These are phyloP conservation scores for Hyphopichia khmerensis DNA, from an alignment of 1,139 yeast genomes.

Conservation along the genomic window DNA sequence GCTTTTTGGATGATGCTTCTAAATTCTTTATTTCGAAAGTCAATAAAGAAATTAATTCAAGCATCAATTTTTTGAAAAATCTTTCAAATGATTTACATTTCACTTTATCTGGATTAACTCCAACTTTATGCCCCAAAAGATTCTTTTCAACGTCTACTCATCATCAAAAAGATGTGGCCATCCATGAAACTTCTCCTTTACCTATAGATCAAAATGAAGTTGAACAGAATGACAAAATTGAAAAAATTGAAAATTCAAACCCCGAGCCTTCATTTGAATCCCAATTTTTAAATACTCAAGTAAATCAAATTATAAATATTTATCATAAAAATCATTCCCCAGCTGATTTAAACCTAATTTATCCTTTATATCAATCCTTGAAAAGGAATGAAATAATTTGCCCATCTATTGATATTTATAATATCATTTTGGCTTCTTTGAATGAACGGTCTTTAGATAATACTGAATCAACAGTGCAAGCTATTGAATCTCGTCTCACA, in stretches of 20 bases:
- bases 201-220: neutral
- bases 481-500: conserved; percentile 47
- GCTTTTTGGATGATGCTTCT: conserved; percentile 8
- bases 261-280: conserved; percentile 18
- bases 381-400: conserved; percentile 34
- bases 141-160: conserved; percentile 2
- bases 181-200: neutral
- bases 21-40: conserved; percentile 30
- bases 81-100: conserved; percentile 20
- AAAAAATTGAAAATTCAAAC: neutral
- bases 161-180: neutral
- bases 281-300: conserved; percentile 22
- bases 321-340: conserved; percentile 14
- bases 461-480: conserved; percentile 17
- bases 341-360: conserved; percentile 31
- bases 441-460: conserved; percentile 27
- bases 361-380: conserved; percentile 44
- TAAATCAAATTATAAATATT: conserved; percentile 16
- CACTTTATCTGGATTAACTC: conserved; percentile 11
- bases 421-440: conserved; percentile 37
- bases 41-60: conserved; percentile 27
- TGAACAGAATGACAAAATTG: conserved; percentile 1
- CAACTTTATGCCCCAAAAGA: conserved; percentile 5
- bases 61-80: conserved; percentile 20
- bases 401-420: conserved; percentile 35